Conservation (phyloP, 352 stramenopile genomes). For the Globisporangium paddicum region DNA sequence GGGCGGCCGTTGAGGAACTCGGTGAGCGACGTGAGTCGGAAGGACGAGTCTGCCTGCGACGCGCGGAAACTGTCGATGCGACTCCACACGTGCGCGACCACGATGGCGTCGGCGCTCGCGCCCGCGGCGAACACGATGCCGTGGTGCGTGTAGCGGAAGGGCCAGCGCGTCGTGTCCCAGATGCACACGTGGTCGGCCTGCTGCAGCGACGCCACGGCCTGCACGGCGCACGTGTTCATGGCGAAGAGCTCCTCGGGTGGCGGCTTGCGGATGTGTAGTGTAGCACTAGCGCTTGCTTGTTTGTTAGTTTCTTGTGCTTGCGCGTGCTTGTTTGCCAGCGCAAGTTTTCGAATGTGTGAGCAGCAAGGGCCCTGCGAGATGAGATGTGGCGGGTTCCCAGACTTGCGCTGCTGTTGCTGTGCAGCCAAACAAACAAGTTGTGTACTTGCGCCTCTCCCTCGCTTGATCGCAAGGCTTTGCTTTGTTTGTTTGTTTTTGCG, state of each 20-base stretch:
- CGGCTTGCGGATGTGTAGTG: no score
- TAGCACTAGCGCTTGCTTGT: no score
- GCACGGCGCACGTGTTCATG: constrained; percentile 66
- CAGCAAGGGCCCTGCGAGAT: neutral
- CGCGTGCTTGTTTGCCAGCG: neutral
- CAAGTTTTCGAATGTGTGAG: neutral
- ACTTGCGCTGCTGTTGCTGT: no score
- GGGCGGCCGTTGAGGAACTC: constrained; percentile 64
- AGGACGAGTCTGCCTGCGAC: constrained; percentile 62
- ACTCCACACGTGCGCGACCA: constrained; percentile 69
- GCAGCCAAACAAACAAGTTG: neutral
- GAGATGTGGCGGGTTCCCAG: neutral
- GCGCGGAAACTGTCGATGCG: constrained; percentile 46
- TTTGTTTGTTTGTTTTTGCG: constrained; percentile 6
- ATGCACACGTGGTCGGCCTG: constrained; percentile 70
- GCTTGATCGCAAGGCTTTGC: constrained; percentile 1
- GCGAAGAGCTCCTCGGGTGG: neutral
- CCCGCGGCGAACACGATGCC: constrained; percentile 53
- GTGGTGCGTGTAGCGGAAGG: constrained; percentile 76
- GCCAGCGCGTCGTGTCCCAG: constrained; percentile 75
- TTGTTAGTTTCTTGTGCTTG: constrained; percentile 2
- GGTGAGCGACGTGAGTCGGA: constrained; percentile 58
- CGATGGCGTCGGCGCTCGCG: constrained; percentile 38
- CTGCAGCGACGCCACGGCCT: constrained; percentile 51
- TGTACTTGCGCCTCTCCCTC: neutral